A percentile compares a stretch with the other conserved stretches of the same genome.
Conservation (phyloP, 306 rosid genomes). For the Sophora flavescens region DNA sequence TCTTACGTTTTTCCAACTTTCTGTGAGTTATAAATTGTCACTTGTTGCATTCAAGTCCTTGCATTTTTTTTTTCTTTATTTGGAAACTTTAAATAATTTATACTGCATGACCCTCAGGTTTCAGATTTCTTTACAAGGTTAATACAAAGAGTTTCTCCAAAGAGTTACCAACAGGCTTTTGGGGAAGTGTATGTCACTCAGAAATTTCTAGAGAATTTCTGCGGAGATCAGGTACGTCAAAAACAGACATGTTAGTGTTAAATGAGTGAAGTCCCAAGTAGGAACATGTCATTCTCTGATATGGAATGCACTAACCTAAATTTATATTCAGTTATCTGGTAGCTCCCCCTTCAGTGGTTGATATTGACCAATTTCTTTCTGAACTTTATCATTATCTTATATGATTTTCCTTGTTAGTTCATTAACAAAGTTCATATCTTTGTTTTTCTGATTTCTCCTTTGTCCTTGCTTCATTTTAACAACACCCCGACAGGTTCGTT, state of each 20-base stretch:
- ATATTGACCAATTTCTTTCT: slow-evolving; percentile 14
- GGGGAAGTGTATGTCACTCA: slow-evolving; percentile 86
- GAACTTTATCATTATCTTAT: slow-evolving; percentile 11
- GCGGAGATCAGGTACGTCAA: slow-evolving; percentile 87
- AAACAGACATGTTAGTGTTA: slow-evolving; percentile 29
- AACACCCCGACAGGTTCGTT: slow-evolving; percentile 76
- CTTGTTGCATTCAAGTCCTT: slow-evolving; percentile 7
- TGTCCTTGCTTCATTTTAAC: slow-evolving; percentile 33
- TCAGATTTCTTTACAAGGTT: slow-evolving; percentile 87
- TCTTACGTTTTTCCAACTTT: background rate
- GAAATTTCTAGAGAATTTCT: slow-evolving; percentile 88
- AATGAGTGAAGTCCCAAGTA: slow-evolving; percentile 34
- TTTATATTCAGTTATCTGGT: slow-evolving; percentile 2
- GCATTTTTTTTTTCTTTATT: slow-evolving; percentile 13
- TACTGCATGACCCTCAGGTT: slow-evolving; percentile 62
- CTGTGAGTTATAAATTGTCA: slow-evolving; percentile 12
- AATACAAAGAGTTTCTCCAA: slow-evolving; percentile 96
- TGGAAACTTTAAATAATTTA: slow-evolving; percentile 27
- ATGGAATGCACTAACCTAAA: slow-evolving; percentile 14
- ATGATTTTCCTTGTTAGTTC: slow-evolving; percentile 29
- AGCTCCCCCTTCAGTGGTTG: slow-evolving; percentile 2
- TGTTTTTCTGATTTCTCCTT: slow-evolving; percentile 37
- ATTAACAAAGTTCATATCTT: slow-evolving; percentile 17
- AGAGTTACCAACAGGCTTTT: slow-evolving; percentile 93
- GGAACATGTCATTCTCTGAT: slow-evolving; percentile 8